phyloP scores from a whole-genome alignment of 108 stramenopile species.

The Asterionellopsis glacialis region DNA sequence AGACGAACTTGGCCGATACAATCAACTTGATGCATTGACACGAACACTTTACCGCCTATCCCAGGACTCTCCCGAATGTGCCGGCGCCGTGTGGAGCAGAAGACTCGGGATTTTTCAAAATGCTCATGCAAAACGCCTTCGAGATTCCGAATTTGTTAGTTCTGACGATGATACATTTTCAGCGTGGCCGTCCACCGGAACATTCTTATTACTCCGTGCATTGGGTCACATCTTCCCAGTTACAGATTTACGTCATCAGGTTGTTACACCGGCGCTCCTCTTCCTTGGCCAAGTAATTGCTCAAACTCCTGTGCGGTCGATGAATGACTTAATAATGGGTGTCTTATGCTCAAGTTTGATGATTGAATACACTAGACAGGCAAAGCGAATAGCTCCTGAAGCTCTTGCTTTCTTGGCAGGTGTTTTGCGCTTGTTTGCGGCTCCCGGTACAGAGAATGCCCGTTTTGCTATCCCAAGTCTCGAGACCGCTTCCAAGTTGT shows the following conservation, averaged over 20 bases:
- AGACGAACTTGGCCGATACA: slow-evolving; percentile 58
- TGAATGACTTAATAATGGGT: slow-evolving; percentile 73
- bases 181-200: slow-evolving; percentile 87
- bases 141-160: slow-evolving; percentile 61
- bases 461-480: slow-evolving; percentile 40
- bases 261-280: slow-evolving; percentile 83
- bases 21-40: slow-evolving; percentile 62
- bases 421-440: slow-evolving; percentile 68
- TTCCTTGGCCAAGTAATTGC: slow-evolving; percentile 80
- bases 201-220: slow-evolving; percentile 74
- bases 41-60: slow-evolving; percentile 79
- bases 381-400: slow-evolving; percentile 81
- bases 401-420: slow-evolving; percentile 70
- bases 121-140: slow-evolving; percentile 80
- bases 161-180: slow-evolving; percentile 47
- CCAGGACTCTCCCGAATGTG: slow-evolving; percentile 80
- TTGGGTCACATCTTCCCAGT: slow-evolving; percentile 86
- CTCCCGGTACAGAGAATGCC: slow-evolving; percentile 6
- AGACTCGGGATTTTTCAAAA: slow-evolving; percentile 80
- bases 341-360: slow-evolving; percentile 69
- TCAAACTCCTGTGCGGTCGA: slow-evolving; percentile 72
- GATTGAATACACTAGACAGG: slow-evolving; percentile 78
- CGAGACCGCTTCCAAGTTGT: slow-evolving; percentile 27
- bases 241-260: slow-evolving; percentile 86
- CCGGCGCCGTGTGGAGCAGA: slow-evolving; percentile 79